A percentile compares a stretch with the other conserved stretches of the same genome.
These are phyloP conservation scores for Selaginella moellendorffii DNA, from an alignment of 75 land plant species.

Conservation along the genomic window DNA sequence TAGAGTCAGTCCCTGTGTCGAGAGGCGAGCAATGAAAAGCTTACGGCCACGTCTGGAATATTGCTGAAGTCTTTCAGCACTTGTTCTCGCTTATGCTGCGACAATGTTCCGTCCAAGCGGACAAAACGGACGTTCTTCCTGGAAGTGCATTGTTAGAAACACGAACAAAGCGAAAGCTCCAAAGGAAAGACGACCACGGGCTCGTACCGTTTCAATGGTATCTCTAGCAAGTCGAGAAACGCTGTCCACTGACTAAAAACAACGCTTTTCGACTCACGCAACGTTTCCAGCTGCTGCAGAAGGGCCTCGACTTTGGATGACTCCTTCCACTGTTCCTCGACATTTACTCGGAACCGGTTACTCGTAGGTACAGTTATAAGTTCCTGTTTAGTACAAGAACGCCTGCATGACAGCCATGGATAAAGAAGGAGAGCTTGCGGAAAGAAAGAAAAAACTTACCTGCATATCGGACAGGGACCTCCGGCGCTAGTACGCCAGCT, in stretches of 20 bases:
- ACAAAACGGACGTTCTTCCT: constrained; percentile 53
- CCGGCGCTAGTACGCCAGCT: constrained; percentile 57
- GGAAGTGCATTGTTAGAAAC: constrained; percentile 8
- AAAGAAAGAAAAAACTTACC: too few relatives aligned
- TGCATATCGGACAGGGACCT: constrained; percentile 89
- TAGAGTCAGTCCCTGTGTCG: too few relatives aligned
- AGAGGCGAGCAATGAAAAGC: too few relatives aligned
- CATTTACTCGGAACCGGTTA: constrained; percentile 63
- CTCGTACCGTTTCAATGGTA: constrained; percentile 62
- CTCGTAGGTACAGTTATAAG: constrained; percentile 75
- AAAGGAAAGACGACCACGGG: too few relatives aligned
- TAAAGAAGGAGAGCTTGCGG: too few relatives aligned
- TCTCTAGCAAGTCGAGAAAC: constrained; percentile 75
- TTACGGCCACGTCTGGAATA: constrained; percentile 43
- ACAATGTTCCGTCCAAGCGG: constrained; percentile 80
- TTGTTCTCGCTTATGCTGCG: constrained; percentile 74
- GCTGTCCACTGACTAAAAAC: constrained; percentile 96
- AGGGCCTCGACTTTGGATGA: constrained; percentile 67
- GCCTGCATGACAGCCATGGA: constrained; percentile 29
- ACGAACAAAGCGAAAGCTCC: too few relatives aligned
- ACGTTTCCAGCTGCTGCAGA: constrained; percentile 41
- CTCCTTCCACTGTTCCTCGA: constrained; percentile 80
- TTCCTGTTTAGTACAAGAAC: constrained; percentile 42
- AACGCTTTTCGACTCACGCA: constrained; percentile 52
- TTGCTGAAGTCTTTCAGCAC: constrained; percentile 68